Conservation (phyloP, 345 rosid genomes). For the Dimocarpus longan region DNA sequence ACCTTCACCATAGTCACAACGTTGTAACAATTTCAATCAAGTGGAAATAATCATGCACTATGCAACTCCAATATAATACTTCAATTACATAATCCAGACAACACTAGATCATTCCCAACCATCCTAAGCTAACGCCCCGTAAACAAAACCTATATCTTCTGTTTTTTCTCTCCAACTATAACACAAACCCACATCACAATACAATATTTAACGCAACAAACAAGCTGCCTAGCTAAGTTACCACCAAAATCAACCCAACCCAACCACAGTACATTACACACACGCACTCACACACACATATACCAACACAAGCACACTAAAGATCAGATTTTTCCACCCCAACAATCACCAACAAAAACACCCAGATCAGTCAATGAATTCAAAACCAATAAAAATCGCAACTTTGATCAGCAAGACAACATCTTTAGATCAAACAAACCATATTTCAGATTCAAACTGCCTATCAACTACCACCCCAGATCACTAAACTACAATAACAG, state of each 20-base stretch:
- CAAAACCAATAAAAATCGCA: background rate
- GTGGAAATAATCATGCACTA: background rate
- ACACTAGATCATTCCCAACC: background rate
- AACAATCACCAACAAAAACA: background rate
- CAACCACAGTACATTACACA: conserved; percentile 10
- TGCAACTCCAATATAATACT: conserved; percentile 7
- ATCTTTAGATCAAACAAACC: conserved; percentile 15
- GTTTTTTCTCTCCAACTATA: background rate
- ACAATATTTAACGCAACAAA: background rate
- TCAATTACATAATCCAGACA: background rate
- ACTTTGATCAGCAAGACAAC: background rate
- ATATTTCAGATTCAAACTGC: conserved; percentile 14
- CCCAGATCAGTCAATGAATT: conserved; percentile 9
- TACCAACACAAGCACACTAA: background rate
- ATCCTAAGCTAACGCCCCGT: background rate
- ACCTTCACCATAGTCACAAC: background rate
- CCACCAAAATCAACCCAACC: background rate
- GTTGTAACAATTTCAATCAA: background rate
- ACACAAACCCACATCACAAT: background rate
- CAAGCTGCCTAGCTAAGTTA: background rate
- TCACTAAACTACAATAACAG: background rate
- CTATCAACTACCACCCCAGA: conserved; percentile 3
- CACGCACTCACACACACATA: background rate
- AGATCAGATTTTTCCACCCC: background rate
- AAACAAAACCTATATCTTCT: background rate